These are phyloP conservation scores for Penicillium egyptiacum DNA, from an alignment of 495 filamentous ascomycete species.

Conservation along the genomic window DNA sequence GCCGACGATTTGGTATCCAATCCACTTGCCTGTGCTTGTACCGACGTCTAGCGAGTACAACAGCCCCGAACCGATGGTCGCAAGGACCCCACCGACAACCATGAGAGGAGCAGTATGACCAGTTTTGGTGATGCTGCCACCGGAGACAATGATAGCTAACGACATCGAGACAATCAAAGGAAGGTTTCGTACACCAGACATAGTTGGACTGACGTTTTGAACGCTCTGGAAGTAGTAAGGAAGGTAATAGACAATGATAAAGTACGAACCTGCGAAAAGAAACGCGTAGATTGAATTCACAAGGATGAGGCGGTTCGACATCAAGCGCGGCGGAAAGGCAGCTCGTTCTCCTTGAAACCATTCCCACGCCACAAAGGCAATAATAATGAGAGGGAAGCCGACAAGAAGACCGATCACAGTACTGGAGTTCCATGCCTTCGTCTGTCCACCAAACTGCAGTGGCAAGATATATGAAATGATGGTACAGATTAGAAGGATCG, in stretches of 20 bases:
- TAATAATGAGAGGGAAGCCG: slow-evolving; percentile 31
- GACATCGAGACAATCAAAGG: slow-evolving; percentile 58
- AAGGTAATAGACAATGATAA: slow-evolving; percentile 35
- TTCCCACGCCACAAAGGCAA: slow-evolving; percentile 26
- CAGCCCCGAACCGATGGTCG: slow-evolving; percentile 62
- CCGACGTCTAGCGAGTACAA: slow-evolving; percentile 50
- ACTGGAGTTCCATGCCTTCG: slow-evolving; percentile 32
- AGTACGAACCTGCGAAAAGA: slow-evolving; percentile 26
- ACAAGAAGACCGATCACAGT: slow-evolving; percentile 36
- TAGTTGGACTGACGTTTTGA: slow-evolving; percentile 58
- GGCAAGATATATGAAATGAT: not conserved
- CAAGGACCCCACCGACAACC: slow-evolving; percentile 50
- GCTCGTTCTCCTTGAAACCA: slow-evolving; percentile 32
- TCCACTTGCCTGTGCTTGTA: slow-evolving; percentile 48
- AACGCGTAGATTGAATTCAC: slow-evolving; percentile 1
- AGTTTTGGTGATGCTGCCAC: slow-evolving; percentile 57
- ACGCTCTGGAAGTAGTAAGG: slow-evolving; percentile 74
- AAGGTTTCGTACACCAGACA: slow-evolving; percentile 66
- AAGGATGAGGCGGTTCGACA: slow-evolving; percentile 6
- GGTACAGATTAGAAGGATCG: slow-evolving; percentile 24
- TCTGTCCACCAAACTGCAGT: slow-evolving; percentile 39
- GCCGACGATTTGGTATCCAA: slow-evolving; percentile 61
- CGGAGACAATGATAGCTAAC: slow-evolving; percentile 47
- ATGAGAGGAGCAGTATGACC: slow-evolving; percentile 53
- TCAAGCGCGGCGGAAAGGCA: not conserved